phyloP scores from a whole-genome alignment of 2,329 filamentous ascomycete genomes.

The Dactylellina drechsleri region DNA sequence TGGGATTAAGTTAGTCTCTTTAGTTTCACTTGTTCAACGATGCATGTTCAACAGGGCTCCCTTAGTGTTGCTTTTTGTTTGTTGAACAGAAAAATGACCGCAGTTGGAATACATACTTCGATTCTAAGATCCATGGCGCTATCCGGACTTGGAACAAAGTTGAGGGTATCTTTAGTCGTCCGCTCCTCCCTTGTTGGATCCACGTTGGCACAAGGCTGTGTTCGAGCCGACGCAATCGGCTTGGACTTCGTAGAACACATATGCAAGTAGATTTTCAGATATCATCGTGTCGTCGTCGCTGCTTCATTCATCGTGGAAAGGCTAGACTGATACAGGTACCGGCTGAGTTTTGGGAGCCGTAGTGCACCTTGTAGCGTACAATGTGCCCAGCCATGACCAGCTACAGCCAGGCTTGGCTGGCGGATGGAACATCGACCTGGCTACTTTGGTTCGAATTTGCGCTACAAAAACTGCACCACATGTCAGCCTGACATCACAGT shows the following conservation, averaged over 20 bases:
- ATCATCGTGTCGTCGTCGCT: slow-evolving; percentile 6
- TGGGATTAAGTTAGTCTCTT: slow-evolving; percentile 48
- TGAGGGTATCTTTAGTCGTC: slow-evolving; percentile 15
- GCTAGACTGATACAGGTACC: slow-evolving; percentile 45
- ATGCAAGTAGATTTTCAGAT: too few relatives aligned
- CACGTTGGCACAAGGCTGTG: slow-evolving; percentile 55
- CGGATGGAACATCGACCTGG: too few relatives aligned
- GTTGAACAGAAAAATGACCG: slow-evolving; percentile 47
- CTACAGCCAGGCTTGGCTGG: background rate
- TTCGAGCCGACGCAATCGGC: slow-evolving; percentile 51
- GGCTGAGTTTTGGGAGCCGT: slow-evolving; percentile 26
- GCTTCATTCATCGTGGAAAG: slow-evolving; percentile 3
- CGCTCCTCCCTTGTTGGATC: slow-evolving; percentile 46
- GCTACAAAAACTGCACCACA: slow-evolving; percentile 37
- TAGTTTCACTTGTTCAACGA: slow-evolving; percentile 29
- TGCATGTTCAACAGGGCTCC: slow-evolving; percentile 7
- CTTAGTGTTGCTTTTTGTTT: slow-evolving; percentile 28
- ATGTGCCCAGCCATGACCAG: background rate
- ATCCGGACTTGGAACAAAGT: slow-evolving; percentile 51
- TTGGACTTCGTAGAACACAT: slow-evolving; percentile 25
- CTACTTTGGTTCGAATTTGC: too few relatives aligned
- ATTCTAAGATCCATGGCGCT: slow-evolving; percentile 19
- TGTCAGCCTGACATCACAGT: slow-evolving; percentile 55
- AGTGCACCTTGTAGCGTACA: slow-evolving; percentile 27
- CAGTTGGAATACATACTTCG: slow-evolving; percentile 43